A percentile compares a stretch with the other conserved stretches of the same genome.
Evolutionary conservation across 352 stramenopile genomes (phyloP).

Genomic region (Elongisporangium prolatum): DNA sequence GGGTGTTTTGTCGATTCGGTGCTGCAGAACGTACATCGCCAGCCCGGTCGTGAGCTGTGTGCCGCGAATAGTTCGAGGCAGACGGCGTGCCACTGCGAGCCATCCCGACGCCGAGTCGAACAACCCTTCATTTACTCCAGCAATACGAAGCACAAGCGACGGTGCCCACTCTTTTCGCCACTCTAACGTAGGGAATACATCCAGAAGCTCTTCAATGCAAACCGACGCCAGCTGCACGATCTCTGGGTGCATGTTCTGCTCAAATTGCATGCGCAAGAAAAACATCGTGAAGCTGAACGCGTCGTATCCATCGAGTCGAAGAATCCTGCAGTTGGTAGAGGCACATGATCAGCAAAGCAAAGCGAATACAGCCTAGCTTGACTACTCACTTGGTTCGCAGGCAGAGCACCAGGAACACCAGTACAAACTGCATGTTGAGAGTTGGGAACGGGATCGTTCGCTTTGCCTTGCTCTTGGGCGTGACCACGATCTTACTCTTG

Average conservation of each 20-base stretch:
- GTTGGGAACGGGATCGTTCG: slow-evolving; percentile 50
- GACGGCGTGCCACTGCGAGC: slow-evolving; percentile 63
- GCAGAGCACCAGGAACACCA: slow-evolving; percentile 71
- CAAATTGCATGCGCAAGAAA: slow-evolving; percentile 84
- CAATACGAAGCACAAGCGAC: slow-evolving; percentile 75
- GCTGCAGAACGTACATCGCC: slow-evolving; percentile 76
- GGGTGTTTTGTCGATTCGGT: slow-evolving; percentile 60
- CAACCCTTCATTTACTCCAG: slow-evolving; percentile 64
- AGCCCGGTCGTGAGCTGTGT: slow-evolving; percentile 75
- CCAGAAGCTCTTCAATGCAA: slow-evolving; percentile 76
- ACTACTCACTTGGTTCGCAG: slow-evolving; percentile 48
- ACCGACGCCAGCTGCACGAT: slow-evolving; percentile 75
- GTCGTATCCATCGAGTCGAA: slow-evolving; percentile 68
- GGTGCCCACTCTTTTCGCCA: slow-evolving; percentile 76
- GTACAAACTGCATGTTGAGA: slow-evolving; percentile 79
- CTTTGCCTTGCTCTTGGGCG: slow-evolving; percentile 18
- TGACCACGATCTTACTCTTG: slow-evolving; percentile 65
- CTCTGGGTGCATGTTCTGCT: slow-evolving; percentile 61
- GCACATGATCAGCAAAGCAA: not conserved
- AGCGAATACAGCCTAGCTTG: slow-evolving; percentile 1
- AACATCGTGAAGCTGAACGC: slow-evolving; percentile 85
- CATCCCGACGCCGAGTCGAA: slow-evolving; percentile 74
- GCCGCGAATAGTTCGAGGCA: slow-evolving; percentile 66
- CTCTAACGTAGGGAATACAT: slow-evolving; percentile 58
- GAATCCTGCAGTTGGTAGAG: slow-evolving; percentile 9